phyloP scores from a whole-genome alignment of 176 grass and related monocot species.

The Bonia amplexicaulis region DNA sequence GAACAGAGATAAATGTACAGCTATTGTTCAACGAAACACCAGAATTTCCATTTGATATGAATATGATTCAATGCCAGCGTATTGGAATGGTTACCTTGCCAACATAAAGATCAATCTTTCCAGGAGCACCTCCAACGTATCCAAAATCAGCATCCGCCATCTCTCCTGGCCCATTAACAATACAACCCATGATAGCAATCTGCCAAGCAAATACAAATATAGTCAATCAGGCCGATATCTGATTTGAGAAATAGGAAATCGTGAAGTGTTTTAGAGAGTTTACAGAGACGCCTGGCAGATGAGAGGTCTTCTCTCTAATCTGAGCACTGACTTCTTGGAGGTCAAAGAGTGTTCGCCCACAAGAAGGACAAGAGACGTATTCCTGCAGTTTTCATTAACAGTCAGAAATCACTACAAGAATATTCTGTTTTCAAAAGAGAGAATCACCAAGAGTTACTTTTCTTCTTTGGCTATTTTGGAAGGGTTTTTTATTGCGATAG shows the following conservation, averaged over 20 bases:
- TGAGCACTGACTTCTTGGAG: constrained; percentile 91
- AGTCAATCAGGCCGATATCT: neutral
- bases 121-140: constrained; percentile 87
- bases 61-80: neutral
- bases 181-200: constrained; percentile 98
- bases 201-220: constrained; percentile 32
- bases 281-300: constrained; percentile 91
- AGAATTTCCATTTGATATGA: constrained; percentile 3
- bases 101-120: constrained; percentile 97
- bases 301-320: constrained; percentile 89
- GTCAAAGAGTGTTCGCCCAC: constrained; percentile 87
- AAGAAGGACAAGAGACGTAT: constrained; percentile 93
- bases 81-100: constrained; percentile 67
- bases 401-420: constrained; percentile 1
- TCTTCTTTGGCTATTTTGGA: neutral
- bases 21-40: neutral
- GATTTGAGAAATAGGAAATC: constrained; percentile 9
- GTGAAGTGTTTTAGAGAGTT: constrained; percentile 18
- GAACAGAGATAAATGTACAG: neutral
- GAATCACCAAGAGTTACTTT: neutral
- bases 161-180: constrained; percentile 94
- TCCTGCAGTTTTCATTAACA: constrained; percentile 44
- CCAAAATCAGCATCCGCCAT: constrained; percentile 99
- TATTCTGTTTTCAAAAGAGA: neutral
- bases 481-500: neutral